Percentiles rank a stretch among this genome's conserved stretches.
These are phyloP conservation scores for Trichoderma koningii DNA, from an alignment of 2,329 filamentous ascomycete species.

Conservation along the genomic window DNA sequence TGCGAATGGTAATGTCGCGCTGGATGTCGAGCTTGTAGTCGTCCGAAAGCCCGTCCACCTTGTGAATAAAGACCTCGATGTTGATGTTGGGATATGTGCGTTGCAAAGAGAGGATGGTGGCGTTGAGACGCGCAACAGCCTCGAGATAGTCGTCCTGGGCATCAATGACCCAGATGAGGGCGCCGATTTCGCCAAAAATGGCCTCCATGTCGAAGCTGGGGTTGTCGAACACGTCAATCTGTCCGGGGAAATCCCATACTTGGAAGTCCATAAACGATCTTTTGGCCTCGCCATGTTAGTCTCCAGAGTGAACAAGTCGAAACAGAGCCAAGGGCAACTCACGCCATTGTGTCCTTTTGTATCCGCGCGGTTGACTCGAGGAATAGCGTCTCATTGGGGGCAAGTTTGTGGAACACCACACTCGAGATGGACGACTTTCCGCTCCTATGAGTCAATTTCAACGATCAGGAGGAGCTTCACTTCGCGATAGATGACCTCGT, in stretches of 20 bases:
- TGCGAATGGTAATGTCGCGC: conserved; percentile 92
- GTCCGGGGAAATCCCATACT: conserved; percentile 95
- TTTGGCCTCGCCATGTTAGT: conserved; percentile 19
- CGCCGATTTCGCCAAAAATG: conserved; percentile 92
- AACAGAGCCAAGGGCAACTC: conserved; percentile 44
- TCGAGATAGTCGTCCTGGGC: conserved; percentile 98
- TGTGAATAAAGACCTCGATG: conserved; percentile 98
- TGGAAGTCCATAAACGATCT: conserved; percentile 99
- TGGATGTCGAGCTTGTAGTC: conserved; percentile 97
- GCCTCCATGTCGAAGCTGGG: conserved; percentile 87
- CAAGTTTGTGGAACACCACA: conserved; percentile 98
- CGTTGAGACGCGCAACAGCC: conserved; percentile 81
- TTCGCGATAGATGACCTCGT: neutral
- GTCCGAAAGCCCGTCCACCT: conserved; percentile 95
- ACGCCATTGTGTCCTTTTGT: conserved; percentile 95
- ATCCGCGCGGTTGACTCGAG: conserved; percentile 93
- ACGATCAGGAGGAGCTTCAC: neutral
- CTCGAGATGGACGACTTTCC: conserved; percentile 98
- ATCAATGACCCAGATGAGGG: conserved; percentile 97
- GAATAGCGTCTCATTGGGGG: conserved; percentile 92
- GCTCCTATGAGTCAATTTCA: conserved; percentile 60
- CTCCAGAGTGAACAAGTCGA: neutral
- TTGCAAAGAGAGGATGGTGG: conserved; percentile 86
- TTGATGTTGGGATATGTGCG: conserved; percentile 90
- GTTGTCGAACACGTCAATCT: conserved; percentile 86